These are phyloP conservation scores for Pseudogymnoascus sp. DNA, from an alignment of 2,329 filamentous ascomycete species.

Conservation along the genomic window DNA sequence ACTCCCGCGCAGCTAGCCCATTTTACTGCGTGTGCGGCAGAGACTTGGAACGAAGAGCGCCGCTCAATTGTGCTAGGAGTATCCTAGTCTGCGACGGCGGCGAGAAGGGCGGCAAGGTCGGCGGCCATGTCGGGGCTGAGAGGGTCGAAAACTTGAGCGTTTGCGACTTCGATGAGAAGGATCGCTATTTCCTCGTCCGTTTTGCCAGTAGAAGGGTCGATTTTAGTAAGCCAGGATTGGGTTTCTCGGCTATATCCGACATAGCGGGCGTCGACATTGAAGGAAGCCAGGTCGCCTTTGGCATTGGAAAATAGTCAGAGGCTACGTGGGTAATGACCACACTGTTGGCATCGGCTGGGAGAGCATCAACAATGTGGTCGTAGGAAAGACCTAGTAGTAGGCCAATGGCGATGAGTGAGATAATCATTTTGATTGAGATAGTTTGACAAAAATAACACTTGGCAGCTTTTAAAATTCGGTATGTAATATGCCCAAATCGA, in stretches of 20 bases:
- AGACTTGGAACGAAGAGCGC: not conserved
- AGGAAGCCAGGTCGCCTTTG: not conserved
- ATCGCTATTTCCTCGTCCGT: not conserved
- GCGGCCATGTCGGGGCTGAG: not conserved
- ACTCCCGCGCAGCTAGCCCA: not conserved
- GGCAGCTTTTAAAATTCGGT: not conserved
- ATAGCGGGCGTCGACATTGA: not conserved
- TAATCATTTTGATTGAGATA: not conserved
- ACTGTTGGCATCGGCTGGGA: not conserved
- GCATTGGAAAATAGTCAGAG: not conserved
- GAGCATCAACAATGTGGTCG: not conserved
- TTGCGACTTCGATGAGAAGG: not conserved
- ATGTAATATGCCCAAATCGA: not conserved
- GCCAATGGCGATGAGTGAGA: not conserved
- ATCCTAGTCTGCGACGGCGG: not conserved
- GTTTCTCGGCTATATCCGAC: not conserved
- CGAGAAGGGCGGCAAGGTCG: not conserved
- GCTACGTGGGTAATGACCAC: not conserved
- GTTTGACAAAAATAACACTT: not conserved
- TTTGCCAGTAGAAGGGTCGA: not conserved
- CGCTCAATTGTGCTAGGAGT: not conserved
- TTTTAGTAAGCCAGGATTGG: not conserved
- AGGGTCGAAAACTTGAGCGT: not conserved
- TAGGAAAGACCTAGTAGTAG: not conserved
- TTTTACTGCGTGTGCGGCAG: not conserved